These are phyloP conservation scores for Thelonectria blattea DNA, from an alignment of 2,329 filamentous ascomycete species.

Conservation along the genomic window DNA sequence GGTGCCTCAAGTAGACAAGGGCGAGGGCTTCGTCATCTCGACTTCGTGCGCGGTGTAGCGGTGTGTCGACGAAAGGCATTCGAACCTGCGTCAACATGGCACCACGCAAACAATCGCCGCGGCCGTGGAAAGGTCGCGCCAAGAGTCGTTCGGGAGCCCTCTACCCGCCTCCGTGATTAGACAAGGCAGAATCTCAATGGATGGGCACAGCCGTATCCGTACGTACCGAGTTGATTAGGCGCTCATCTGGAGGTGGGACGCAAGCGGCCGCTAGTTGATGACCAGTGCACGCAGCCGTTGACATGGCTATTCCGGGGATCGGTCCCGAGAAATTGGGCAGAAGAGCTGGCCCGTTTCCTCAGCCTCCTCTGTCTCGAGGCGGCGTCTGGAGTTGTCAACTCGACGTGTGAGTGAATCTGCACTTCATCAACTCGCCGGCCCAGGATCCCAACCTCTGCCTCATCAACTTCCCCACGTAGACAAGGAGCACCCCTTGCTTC, in stretches of 20 bases:
- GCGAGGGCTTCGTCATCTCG: constrained; percentile 10
- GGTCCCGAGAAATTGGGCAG: constrained; percentile 28
- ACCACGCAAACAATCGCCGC: neutral
- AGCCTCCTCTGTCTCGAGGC: neutral
- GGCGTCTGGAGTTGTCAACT: neutral
- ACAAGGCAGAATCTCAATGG: neutral
- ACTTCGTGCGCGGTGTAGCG: neutral
- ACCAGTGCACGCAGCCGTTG: constrained; percentile 23
- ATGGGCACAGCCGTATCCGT: neutral
- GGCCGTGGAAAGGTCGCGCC: neutral
- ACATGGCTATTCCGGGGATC: constrained; percentile 25
- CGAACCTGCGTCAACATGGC: neutral
- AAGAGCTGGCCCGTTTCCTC: constrained; percentile 1
- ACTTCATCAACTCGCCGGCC: constrained; percentile 4
- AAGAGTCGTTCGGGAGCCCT: neutral
- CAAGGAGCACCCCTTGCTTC: constrained; percentile 26
- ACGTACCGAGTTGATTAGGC: neutral
- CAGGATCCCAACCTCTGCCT: constrained; percentile 13
- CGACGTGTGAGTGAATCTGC: constrained; percentile 3
- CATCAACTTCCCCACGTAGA: constrained; percentile 31
- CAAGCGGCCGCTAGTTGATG: constrained; percentile 27
- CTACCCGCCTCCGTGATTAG: neutral
- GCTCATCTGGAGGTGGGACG: constrained; percentile 20
- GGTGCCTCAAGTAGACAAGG: constrained; percentile 7
- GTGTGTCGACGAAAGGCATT: constrained; percentile 1